Evolutionary conservation across 108 stramenopile species (phyloP).

Genomic region (Cyclotella distinguenda): DNA sequence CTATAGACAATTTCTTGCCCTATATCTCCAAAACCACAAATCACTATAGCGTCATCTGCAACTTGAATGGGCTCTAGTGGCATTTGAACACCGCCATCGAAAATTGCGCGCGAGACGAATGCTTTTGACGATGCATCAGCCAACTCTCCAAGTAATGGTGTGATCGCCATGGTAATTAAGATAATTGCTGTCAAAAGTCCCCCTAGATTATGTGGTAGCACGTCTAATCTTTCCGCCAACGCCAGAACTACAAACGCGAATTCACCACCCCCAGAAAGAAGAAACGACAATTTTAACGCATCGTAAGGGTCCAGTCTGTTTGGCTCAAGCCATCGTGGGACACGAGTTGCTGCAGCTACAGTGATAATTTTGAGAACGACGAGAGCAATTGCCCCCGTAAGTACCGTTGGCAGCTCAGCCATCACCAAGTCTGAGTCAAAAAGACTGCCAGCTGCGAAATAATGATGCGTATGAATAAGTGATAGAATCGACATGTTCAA

Average conservation of each 20-base stretch:
- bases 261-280: conserved; percentile 71
- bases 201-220: conserved; percentile 56
- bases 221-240: conserved; percentile 58
- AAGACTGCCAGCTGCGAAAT: conserved; percentile 50
- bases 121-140: conserved; percentile 43
- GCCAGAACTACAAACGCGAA: conserved; percentile 76
- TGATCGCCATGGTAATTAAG: conserved; percentile 74
- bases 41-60: conserved; percentile 60
- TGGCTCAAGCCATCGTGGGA: conserved; percentile 58
- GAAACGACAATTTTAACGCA: conserved; percentile 52
- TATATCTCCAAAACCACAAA: conserved; percentile 65
- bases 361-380: conserved; percentile 52
- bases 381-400: conserved; percentile 54
- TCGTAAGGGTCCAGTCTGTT: conserved; percentile 55
- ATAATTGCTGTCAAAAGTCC: conserved; percentile 64
- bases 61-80: conserved; percentile 25
- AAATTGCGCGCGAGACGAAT: conserved; percentile 17
- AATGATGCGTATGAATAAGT: not conserved
- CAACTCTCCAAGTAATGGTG: conserved; percentile 65
- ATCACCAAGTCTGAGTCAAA: conserved; percentile 61
- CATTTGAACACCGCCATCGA: not conserved
- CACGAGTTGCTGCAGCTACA: conserved; percentile 45
- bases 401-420: conserved; percentile 55
- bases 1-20: conserved; percentile 47
- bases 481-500: too few relatives aligned